Evolutionary conservation across 306 rosid species (phyloP).

Genomic region (Urtica urens): DNA sequence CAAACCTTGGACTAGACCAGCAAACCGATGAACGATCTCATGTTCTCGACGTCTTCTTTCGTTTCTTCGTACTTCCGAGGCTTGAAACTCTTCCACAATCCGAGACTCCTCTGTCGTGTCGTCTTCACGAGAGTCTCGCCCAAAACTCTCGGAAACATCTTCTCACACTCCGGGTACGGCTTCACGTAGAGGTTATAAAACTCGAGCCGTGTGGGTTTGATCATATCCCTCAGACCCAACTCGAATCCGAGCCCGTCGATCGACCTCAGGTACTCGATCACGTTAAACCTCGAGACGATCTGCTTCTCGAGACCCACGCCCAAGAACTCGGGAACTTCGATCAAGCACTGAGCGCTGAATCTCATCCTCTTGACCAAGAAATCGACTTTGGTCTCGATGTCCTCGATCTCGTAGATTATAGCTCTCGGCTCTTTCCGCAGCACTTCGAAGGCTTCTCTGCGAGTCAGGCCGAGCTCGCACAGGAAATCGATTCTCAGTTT

Average conservation of each 20-base stretch:
- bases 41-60: conserved; percentile 38
- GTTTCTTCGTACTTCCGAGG: conserved; percentile 42
- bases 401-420: conserved; percentile 40
- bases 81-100: conserved; percentile 69
- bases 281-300: conserved; percentile 60
- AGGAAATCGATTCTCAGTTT: conserved; percentile 63
- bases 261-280: conserved; percentile 62
- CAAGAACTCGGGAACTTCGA: conserved; percentile 65
- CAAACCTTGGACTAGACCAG: conserved; percentile 27
- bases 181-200: conserved; percentile 81
- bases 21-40: conserved; percentile 53
- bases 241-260: conserved; percentile 55
- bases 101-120: conserved; percentile 50
- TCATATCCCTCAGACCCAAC: conserved; percentile 50
- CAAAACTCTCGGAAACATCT: conserved; percentile 46
- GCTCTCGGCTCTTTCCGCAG: conserved; percentile 77
- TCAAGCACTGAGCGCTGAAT: conserved; percentile 39
- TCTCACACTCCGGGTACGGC: conserved; percentile 77
- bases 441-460: conserved; percentile 59
- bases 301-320: conserved; percentile 80
- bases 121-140: conserved; percentile 27
- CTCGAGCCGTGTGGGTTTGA: conserved; percentile 66
- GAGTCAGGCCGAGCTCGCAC: conserved; percentile 51
- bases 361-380: conserved; percentile 55
- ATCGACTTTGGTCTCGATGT: conserved; percentile 56